Base-by-base conservation (phyloP, 176 grass and related monocot genomes). In the Musa itinerans region DNA sequence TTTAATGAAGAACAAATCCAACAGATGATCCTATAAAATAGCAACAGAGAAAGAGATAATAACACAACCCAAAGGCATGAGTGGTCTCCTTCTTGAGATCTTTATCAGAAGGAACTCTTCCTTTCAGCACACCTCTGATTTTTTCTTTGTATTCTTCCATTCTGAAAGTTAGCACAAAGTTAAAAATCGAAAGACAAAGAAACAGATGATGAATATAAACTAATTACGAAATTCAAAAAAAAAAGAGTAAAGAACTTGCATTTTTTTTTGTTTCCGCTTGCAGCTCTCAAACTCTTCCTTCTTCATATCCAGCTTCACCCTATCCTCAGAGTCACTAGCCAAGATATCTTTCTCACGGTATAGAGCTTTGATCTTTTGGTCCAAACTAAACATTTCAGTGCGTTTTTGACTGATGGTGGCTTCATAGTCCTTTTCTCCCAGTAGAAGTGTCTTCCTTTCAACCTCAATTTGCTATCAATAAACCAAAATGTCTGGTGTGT, bases 401-500 rank as follows among this genome's bases (percentile, higher is more conserved):
- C 81, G 78, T 67, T 92, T 97, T 65, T 89, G 76, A 76, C 52
- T 80, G 83, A 97, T 87, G 67, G 76, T 89, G 23, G 78, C 79
- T 56, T 92, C 93, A 80, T 90, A 97, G 61, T 97, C 82, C 69
- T 67, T 87, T 82, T 92, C 87, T 78, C 52, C 64, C 19, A 97
- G 80, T 23, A 83, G 73, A 77, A 83, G 54, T 56, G 89, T 82
- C 85, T 90, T 97, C 83, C 83, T 88, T 75, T 97, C 87, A 74
- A 92, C 25, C 83, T 97, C 90, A 72, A 87, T 90, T 92, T 96
- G 89, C 93, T 96, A 79, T 81, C 69, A 25, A 75, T 43, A 34
- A 43, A 43, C 34, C 21, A 19, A 74, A 74, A 84, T 9, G 11
- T 20, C 86, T 83, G 8, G 63, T 69, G 83, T 53, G 51, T 69